phyloP scores from a whole-genome alignment of 2,329 filamentous ascomycete species.

The Fusarium nurragi region DNA sequence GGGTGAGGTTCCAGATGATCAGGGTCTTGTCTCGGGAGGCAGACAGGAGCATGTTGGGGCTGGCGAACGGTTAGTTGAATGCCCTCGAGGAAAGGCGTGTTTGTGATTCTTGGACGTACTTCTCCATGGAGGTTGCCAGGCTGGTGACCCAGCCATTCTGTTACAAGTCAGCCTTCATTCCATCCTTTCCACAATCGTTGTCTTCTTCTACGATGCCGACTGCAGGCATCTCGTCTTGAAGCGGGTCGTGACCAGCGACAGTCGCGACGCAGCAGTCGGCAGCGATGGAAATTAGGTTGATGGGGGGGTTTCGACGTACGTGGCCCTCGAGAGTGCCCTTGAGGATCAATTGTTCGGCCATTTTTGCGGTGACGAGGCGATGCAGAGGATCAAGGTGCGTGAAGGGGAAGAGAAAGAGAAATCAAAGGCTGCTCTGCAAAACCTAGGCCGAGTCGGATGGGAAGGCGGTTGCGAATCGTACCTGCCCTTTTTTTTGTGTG shows the following conservation, averaged over 20 bases:
- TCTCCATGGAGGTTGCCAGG: slow-evolving; percentile 98
- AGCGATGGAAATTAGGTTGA: slow-evolving; percentile 23
- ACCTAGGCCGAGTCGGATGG: slow-evolving; percentile 44
- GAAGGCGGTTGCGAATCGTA: slow-evolving; percentile 51
- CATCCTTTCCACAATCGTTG: slow-evolving; percentile 4
- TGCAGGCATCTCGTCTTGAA: slow-evolving; percentile 19
- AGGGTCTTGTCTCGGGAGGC: slow-evolving; percentile 97
- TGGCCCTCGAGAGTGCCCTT: slow-evolving; percentile 98
- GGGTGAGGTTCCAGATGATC: slow-evolving; percentile 99
- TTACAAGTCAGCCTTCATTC: slow-evolving; percentile 43
- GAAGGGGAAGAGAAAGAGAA: slow-evolving; percentile 50
- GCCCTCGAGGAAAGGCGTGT: slow-evolving; percentile 7
- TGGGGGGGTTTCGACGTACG: slow-evolving; percentile 62
- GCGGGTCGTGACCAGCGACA: slow-evolving; percentile 28
- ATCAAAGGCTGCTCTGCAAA: slow-evolving; percentile 46
- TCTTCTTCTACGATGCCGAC: slow-evolving; percentile 21
- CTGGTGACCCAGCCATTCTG: slow-evolving; percentile 98
- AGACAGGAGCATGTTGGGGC: slow-evolving; percentile 99
- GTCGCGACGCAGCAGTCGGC: slow-evolving; percentile 32
- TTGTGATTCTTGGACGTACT: slow-evolving; percentile 66
- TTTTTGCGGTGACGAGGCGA: slow-evolving; percentile 62
- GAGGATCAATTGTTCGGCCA: slow-evolving; percentile 95
- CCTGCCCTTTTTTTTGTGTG: slow-evolving; percentile 58
- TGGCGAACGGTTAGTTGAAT: slow-evolving; percentile 44
- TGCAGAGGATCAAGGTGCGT: slow-evolving; percentile 50